Base-by-base conservation (phyloP, 2,329 filamentous ascomycete genomes). In the Sarocladiaceae sp. region DNA sequence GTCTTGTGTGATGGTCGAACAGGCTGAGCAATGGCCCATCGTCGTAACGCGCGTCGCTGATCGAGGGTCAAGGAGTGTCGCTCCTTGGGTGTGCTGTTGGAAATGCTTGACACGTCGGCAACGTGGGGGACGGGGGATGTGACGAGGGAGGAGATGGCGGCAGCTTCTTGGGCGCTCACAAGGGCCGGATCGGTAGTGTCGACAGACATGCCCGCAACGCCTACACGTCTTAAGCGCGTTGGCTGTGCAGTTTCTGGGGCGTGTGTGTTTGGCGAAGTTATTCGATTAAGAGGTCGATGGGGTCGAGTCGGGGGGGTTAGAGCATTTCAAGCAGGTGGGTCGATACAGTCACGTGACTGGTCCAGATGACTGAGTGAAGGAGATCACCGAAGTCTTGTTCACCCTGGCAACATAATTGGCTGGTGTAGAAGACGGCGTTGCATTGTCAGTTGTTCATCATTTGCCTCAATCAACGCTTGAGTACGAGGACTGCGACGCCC, bases 41-140 rank as follows among this genome's bases (percentile, higher is more conserved):
- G 68, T 19, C 77, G 74, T 43, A 81, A 66, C 20, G 76, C 74
- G 50, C 77, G 75, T 26, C 77, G 76, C 58, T 81, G 77, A 55
- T 81, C 76, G 47, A 81, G 74, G 18, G 77, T 80, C 44, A 81
- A 62, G 2, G 76, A 80, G 52, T 80, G 74, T 9, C 77, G 74
- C 59, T 80, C 76, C 48, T 64, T 68, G 15, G 15, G 5, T 7
- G 35, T 45, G 40, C 47, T 11, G 18, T 43, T 37, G 21, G 34
- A 13, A 27, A 35, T 31, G 27, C 33, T 15, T 13, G 42, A n/a
- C 45, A 26, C 45, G 43, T 56, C 46, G 43, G 47, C n/a, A n/a
- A n/a, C n/a, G n/a, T n/a, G n/a, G n/a, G n/a, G 48, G 47, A 48
- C 49, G 44, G 53, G 45, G 15, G 50, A 46, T 46, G 52, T 48